These are phyloP conservation scores for Aleurites moluccanus DNA, from an alignment of 441 rosid species.

Conservation along the genomic window DNA sequence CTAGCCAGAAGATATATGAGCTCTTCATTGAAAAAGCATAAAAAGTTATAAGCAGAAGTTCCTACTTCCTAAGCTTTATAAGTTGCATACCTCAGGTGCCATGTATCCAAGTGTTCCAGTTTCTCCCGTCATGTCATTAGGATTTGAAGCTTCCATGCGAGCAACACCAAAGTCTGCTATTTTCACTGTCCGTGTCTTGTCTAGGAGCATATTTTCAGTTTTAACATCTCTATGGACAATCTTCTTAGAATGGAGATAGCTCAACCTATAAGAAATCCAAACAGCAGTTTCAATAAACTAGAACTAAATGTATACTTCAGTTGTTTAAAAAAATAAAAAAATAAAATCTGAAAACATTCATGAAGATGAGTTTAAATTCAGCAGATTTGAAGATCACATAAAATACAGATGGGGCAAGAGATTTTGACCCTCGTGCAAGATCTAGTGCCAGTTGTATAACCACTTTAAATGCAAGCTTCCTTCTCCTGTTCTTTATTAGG, in stretches of 20 bases:
- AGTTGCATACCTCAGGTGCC: conserved; percentile 86
- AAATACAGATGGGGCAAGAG: conserved; percentile 17
- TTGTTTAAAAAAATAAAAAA: neutral
- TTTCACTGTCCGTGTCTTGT: conserved; percentile 77
- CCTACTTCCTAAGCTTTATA: neutral
- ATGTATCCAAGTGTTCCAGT: conserved; percentile 98
- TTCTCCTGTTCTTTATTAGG: conserved; percentile 82
- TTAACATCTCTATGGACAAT: conserved; percentile 97
- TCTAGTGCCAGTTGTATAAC: conserved; percentile 89
- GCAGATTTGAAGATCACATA: conserved; percentile 17
- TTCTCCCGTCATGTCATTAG: conserved; percentile 98
- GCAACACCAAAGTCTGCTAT: conserved; percentile 99
- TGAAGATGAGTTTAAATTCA: neutral
- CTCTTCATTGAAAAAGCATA: neutral
- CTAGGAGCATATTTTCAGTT: conserved; percentile 95
- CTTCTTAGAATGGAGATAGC: conserved; percentile 89
- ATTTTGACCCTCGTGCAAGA: conserved; percentile 82
- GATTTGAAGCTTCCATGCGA: conserved; percentile 92
- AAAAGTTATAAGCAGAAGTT: neutral
- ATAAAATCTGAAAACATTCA: neutral
- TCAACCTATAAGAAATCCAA: conserved; percentile 51
- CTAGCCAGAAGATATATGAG: neutral
- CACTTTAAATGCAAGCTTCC: conserved; percentile 86
- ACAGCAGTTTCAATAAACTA: conserved; percentile 18
- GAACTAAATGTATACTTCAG: neutral